phyloP scores from a whole-genome alignment of 805 yeast species.

The Hermanozyma aechmeae region DNA sequence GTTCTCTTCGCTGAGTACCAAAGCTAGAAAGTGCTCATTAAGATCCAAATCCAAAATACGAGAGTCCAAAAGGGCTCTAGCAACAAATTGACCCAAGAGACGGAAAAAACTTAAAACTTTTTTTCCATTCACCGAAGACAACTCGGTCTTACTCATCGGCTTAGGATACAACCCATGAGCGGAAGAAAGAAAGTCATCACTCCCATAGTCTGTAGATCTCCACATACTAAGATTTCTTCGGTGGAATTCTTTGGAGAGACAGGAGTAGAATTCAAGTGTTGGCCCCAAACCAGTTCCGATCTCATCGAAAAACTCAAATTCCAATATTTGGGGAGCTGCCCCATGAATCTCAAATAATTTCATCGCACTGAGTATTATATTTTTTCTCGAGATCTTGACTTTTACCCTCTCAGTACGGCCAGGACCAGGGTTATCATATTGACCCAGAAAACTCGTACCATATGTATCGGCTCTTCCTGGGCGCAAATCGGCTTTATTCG shows the following conservation, averaged over 20 bases:
- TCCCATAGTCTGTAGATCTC: constrained; percentile 35
- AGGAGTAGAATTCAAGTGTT: constrained; percentile 83
- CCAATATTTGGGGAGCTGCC: constrained; percentile 69
- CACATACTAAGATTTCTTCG: constrained; percentile 53
- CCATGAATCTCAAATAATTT: constrained; percentile 74
- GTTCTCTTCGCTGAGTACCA: too few relatives aligned
- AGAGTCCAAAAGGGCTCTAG: constrained; percentile 81
- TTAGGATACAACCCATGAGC: constrained; percentile 63
- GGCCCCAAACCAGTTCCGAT: constrained; percentile 98
- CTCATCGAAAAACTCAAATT: constrained; percentile 81
- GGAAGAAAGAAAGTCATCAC: constrained; percentile 29
- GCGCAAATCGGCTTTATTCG: too few relatives aligned
- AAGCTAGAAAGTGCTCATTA: constrained; percentile 59
- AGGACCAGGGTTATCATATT: too few relatives aligned
- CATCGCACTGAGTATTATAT: constrained; percentile 65
- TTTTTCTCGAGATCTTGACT: constrained; percentile 63
- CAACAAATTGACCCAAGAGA: constrained; percentile 73
- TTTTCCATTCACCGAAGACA: constrained; percentile 23
- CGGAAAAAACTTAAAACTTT: constrained; percentile 46
- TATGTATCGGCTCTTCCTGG: too few relatives aligned
- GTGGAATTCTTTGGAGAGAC: constrained; percentile 68
- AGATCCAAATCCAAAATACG: constrained; percentile 78
- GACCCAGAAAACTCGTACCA: too few relatives aligned
- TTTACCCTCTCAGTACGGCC: constrained; percentile 74
- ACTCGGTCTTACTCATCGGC: constrained; percentile 33